phyloP scores from a whole-genome alignment of 306 rosid genomes.

The Arachis hypogaea region DNA sequence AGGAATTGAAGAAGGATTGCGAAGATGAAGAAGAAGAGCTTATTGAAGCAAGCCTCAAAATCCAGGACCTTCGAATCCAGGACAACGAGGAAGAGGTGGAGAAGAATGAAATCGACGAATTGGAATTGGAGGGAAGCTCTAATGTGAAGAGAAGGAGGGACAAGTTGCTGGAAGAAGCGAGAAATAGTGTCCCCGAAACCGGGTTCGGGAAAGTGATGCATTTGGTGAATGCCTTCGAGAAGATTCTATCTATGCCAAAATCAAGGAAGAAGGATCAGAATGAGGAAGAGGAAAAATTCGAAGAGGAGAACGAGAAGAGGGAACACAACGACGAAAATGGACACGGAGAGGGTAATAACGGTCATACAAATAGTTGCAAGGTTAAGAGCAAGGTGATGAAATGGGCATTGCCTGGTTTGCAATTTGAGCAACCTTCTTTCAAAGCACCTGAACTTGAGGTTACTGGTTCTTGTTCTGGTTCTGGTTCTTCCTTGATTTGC shows the following conservation, averaged over 20 bases:
- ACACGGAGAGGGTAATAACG: conserved; percentile 19
- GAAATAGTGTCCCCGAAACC: conserved; percentile 73
- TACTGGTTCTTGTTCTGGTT: conserved; percentile 37
- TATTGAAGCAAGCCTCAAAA: conserved; percentile 67
- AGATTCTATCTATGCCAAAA: conserved; percentile 56
- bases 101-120: conserved; percentile 12
- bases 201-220: conserved; percentile 81
- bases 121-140: conserved; percentile 38
- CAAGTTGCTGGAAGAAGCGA: conserved; percentile 74
- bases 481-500: conserved; percentile 50
- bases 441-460: conserved; percentile 46
- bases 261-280: conserved; percentile 36
- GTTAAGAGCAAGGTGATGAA: conserved; percentile 48
- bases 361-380: background rate
- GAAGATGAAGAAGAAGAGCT: conserved; percentile 40
- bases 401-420: conserved; percentile 94
- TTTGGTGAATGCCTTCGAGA: conserved; percentile 91
- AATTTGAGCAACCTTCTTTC: conserved; percentile 16
- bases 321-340: background rate
- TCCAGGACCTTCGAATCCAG: conserved; percentile 55
- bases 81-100: conserved; percentile 34
- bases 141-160: conserved; percentile 72
- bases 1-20: conserved; percentile 8
- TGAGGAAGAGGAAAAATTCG: conserved; percentile 17
- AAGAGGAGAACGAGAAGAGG: conserved; percentile 14